These are phyloP conservation scores for Sarocladium strictum DNA, from an alignment of 2,329 filamentous ascomycete species.

Conservation along the genomic window DNA sequence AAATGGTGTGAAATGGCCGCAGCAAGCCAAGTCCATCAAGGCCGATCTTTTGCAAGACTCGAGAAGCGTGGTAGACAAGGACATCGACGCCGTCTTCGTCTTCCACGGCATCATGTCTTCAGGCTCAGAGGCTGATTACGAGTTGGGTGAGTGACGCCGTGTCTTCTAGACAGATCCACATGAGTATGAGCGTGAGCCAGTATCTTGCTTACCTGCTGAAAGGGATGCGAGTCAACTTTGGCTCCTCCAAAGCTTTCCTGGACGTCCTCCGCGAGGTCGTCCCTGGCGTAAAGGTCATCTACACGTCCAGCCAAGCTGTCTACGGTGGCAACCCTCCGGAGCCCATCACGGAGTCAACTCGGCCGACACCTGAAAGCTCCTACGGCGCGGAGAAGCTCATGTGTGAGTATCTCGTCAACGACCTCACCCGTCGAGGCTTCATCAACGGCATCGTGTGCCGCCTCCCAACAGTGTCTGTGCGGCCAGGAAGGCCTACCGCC, in stretches of 20 bases:
- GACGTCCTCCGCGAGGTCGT: slow-evolving; percentile 38
- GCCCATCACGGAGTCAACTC: slow-evolving; percentile 33
- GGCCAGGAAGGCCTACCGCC: slow-evolving; percentile 53
- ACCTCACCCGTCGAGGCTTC: slow-evolving; percentile 40
- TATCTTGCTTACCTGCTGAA: too few relatives aligned
- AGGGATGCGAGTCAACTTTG: slow-evolving; percentile 42
- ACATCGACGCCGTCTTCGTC: slow-evolving; percentile 44
- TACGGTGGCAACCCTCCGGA: slow-evolving; percentile 45
- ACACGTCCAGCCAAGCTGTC: slow-evolving; percentile 52
- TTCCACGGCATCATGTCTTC: slow-evolving; percentile 59
- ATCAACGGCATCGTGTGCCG: slow-evolving; percentile 52
- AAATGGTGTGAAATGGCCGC: slow-evolving; percentile 19
- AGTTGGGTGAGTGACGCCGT: slow-evolving; percentile 35
- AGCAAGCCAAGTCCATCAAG: slow-evolving; percentile 18
- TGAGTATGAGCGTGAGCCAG: too few relatives aligned
- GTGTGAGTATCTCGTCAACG: slow-evolving; percentile 38
- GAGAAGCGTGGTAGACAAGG: slow-evolving; percentile 13
- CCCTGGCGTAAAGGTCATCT: slow-evolving; percentile 48
- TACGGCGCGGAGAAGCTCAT: slow-evolving; percentile 60
- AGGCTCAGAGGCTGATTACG: slow-evolving; percentile 52
- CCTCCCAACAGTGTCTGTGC: slow-evolving; percentile 55
- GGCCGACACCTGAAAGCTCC: slow-evolving; percentile 49
- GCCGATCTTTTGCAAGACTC: slow-evolving; percentile 20
- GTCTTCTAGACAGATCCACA: background rate
- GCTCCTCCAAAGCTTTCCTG: slow-evolving; percentile 45